Conservation (phyloP, 768 basidiomycete genomes). For the Fistulinella prunicolor region DNA sequence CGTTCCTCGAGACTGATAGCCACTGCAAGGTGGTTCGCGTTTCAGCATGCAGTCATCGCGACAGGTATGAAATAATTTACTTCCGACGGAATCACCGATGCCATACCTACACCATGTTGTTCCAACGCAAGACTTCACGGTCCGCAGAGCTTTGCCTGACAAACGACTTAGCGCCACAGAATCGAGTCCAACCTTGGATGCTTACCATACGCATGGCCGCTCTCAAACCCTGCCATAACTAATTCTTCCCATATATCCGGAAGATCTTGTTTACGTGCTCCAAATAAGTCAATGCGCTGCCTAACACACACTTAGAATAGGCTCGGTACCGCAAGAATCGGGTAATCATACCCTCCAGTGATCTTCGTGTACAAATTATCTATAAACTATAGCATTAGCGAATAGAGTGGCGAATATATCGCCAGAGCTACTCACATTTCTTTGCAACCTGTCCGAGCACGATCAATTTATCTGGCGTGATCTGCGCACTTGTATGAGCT, state of each 20-base stretch:
- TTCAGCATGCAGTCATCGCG: neutral
- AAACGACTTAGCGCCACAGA: neutral
- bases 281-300: slow-evolving; percentile 70
- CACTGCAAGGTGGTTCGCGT: slow-evolving; percentile 29
- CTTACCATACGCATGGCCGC: slow-evolving; percentile 73
- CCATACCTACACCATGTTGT: slow-evolving; percentile 70
- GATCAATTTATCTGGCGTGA: slow-evolving; percentile 64
- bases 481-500: slow-evolving; percentile 16
- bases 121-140: slow-evolving; percentile 78
- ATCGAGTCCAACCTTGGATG: neutral
- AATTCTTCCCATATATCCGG: slow-evolving; percentile 68
- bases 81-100: slow-evolving; percentile 68
- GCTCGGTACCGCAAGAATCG: neutral
- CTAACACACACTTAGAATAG: slow-evolving; percentile 17
- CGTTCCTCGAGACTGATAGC: slow-evolving; percentile 70
- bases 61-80: no score
- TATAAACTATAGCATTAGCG: slow-evolving; percentile 6
- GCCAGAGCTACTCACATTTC: slow-evolving; percentile 44
- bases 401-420: neutral
- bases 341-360: slow-evolving; percentile 35
- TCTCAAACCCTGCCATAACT: slow-evolving; percentile 65
- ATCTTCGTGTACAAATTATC: slow-evolving; percentile 63
- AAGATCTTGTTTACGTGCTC: slow-evolving; percentile 65
- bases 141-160: slow-evolving; percentile 53
- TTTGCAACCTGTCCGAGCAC: slow-evolving; percentile 63